A percentile compares a stretch with the other conserved stretches of the same genome.
Conservation (phyloP, 768 basidiomycete species). For the Boletales sp. region DNA sequence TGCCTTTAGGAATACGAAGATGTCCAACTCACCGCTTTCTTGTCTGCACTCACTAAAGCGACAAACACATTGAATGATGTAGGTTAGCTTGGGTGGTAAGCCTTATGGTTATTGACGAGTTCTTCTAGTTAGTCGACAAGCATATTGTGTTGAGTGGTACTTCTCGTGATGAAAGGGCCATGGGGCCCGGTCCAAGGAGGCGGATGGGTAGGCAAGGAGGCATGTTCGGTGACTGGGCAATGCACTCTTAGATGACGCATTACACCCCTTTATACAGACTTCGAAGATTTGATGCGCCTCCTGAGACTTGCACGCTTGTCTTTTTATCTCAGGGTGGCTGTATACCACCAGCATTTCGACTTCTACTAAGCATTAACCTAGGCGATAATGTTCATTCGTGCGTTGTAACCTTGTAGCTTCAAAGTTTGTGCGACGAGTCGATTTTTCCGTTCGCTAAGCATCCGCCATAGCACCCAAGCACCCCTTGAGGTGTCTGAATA, state of each 20-base stretch:
- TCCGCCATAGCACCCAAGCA: too few species aligned
- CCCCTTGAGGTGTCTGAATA: too few species aligned
- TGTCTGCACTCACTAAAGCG: constrained; percentile 86
- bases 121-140: constrained; percentile 68
- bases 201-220: constrained; percentile 47
- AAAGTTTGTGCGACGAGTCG: too few species aligned
- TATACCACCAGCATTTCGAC: too few species aligned
- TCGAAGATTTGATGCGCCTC: background rate
- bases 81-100: constrained; percentile 25
- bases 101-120: constrained; percentile 2
- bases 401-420: too few species aligned
- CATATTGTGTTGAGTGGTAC: constrained; percentile 59
- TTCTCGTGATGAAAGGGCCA: constrained; percentile 48
- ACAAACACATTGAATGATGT: constrained; percentile 88
- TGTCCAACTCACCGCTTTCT: constrained; percentile 86
- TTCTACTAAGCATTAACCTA: too few species aligned
- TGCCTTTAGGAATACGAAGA: constrained; percentile 84
- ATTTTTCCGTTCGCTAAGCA: too few species aligned
- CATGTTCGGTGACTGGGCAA: constrained; percentile 53
- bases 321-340: too few species aligned
- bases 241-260: constrained; percentile 35
- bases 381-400: too few species aligned
- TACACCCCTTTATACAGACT: background rate
- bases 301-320: too few species aligned
- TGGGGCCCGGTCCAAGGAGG: constrained; percentile 46